Evolutionary conservation across 2,329 filamentous ascomycete genomes (phyloP).

Genomic region (Clarireedia paspali): DNA sequence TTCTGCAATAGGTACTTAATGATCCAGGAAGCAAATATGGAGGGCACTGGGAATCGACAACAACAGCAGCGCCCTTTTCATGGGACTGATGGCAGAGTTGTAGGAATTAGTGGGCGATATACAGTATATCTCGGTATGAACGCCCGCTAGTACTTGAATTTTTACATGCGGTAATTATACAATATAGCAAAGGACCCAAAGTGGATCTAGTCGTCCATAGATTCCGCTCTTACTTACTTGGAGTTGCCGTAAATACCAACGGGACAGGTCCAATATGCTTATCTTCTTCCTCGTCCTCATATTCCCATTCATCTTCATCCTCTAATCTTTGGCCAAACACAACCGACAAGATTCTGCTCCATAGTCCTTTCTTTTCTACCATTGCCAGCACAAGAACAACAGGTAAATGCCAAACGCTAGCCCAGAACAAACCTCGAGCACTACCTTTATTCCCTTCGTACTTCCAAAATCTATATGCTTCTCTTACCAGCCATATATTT

Average conservation of each 20-base stretch:
- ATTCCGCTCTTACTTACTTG: neutral
- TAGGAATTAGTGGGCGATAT: neutral
- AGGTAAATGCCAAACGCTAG: conserved; percentile 93
- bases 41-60: no score
- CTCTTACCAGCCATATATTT: conserved; percentile 77
- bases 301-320: conserved; percentile 45
- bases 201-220: neutral
- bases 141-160: neutral
- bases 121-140: neutral
- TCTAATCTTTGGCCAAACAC: conserved; percentile 52
- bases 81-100: neutral
- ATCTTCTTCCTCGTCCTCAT: conserved; percentile 31
- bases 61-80: no score
- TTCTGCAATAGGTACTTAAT: no score
- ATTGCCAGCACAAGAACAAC: conserved; percentile 84
- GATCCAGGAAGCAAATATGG: no score
- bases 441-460: conserved; percentile 70
- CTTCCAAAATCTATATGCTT: conserved; percentile 77
- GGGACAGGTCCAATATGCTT: neutral
- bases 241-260: neutral
- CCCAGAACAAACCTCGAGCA: conserved; percentile 87
- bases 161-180: neutral
- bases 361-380: conserved; percentile 88
- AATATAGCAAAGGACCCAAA: neutral
- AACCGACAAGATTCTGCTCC: conserved; percentile 71